These are phyloP conservation scores for Bocquillonia castaneifolia DNA, from an alignment of 441 rosid genomes.

Conservation along the genomic window DNA sequence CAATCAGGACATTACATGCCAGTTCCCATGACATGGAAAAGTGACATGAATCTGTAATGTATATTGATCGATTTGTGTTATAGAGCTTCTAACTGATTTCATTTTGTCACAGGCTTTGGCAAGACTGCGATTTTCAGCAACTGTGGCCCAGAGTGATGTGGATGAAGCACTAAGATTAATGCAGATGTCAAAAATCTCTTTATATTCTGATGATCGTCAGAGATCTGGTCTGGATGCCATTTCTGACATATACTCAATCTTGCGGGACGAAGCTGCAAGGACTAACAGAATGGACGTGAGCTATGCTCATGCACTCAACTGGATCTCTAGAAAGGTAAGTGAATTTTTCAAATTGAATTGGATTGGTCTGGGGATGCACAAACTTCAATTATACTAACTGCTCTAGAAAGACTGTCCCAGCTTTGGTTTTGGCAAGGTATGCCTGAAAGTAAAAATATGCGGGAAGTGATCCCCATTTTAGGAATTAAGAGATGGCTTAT, in stretches of 20 bases:
- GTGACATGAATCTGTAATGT: not conserved
- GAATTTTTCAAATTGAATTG: slow-evolving; percentile 13
- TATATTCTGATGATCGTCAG: slow-evolving; percentile 91
- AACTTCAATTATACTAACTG: not conserved
- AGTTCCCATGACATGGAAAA: slow-evolving; percentile 7
- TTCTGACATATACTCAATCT: slow-evolving; percentile 92
- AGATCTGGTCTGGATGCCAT: slow-evolving; percentile 93
- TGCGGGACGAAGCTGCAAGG: slow-evolving; percentile 98
- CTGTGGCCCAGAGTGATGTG: slow-evolving; percentile 96
- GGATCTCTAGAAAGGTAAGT: slow-evolving; percentile 97
- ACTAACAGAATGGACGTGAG: slow-evolving; percentile 66
- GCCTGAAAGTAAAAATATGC: no score
- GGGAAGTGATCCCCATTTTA: no score
- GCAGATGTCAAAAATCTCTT: slow-evolving; percentile 99
- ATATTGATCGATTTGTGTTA: not conserved
- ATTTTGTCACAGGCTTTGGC: slow-evolving; percentile 68
- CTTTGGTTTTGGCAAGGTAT: not conserved
- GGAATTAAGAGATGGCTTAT: no score
- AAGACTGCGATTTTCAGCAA: slow-evolving; percentile 89
- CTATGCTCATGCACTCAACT: slow-evolving; percentile 89
- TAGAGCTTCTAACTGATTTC: slow-evolving; percentile 15
- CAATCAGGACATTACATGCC: not conserved
- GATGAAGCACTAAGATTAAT: slow-evolving; percentile 93
- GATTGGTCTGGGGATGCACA: not conserved
- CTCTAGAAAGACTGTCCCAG: not conserved